Evolutionary conservation across 495 filamentous ascomycete genomes (phyloP).

Genomic region (Glonium stellatum): DNA sequence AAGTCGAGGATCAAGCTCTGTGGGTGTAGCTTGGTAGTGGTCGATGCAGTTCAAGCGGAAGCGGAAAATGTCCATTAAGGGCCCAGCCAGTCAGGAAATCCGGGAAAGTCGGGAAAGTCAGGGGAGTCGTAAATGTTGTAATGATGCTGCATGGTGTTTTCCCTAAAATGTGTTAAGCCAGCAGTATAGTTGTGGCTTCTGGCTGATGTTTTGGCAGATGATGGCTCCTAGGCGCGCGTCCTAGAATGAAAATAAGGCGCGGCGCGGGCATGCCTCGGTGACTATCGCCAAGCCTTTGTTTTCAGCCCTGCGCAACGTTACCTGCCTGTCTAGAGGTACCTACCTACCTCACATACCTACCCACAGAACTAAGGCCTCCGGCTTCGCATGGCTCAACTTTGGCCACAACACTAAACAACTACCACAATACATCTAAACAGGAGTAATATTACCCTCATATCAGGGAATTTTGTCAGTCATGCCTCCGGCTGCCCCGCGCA

Average conservation of each 20-base stretch:
- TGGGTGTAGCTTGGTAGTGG: conserved; percentile 74
- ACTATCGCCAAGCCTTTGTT: background rate
- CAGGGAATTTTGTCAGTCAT: conserved; percentile 15
- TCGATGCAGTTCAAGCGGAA: conserved; percentile 93
- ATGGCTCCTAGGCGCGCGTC: no score
- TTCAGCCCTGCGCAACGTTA: background rate
- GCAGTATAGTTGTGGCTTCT: no score
- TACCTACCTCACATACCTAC: no score
- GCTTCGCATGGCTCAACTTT: no score
- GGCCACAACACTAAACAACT: background rate
- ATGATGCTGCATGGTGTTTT: background rate
- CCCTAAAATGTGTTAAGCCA: background rate
- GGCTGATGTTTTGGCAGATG: no score
- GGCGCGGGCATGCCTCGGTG: no score
- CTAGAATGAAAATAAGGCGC: no score
- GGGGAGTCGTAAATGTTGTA: conserved; percentile 15
- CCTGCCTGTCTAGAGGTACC: no score
- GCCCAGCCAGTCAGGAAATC: conserved; percentile 1
- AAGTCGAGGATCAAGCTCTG: conserved; percentile 74
- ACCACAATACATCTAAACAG: no score
- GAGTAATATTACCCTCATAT: no score
- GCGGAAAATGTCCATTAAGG: conserved; percentile 49
- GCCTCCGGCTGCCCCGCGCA: conserved; percentile 31
- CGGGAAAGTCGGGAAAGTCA: background rate
- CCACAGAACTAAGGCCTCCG: no score